Percentiles rank a stretch among this genome's conserved stretches.
Evolutionary conservation across 1,284 basidiomycete species (phyloP).

Genomic region (Sanguinoderma infundibulare): DNA sequence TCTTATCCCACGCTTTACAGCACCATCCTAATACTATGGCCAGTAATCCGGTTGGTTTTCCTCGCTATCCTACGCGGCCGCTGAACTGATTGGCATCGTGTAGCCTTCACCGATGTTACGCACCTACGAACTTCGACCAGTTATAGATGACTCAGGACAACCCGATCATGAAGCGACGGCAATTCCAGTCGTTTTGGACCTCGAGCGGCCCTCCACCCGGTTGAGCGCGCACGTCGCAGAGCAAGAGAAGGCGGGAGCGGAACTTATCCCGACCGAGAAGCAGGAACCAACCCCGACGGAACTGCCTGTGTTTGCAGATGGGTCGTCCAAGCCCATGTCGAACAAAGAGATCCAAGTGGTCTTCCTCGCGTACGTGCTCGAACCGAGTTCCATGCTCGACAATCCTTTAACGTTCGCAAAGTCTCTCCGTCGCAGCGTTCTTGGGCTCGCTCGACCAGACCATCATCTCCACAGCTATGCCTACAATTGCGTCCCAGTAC

Average conservation of each 20-base stretch:
- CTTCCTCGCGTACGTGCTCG: slow-evolving; percentile 7
- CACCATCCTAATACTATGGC: no score
- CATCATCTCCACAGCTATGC: slow-evolving; percentile 18
- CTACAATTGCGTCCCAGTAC: slow-evolving; percentile 15
- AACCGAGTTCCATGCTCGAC: no score
- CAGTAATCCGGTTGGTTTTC: no score
- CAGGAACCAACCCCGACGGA: not conserved
- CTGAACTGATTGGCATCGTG: no score
- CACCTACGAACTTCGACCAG: no score
- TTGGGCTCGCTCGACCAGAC: slow-evolving; percentile 18
- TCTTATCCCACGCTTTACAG: no score
- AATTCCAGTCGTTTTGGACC: not conserved
- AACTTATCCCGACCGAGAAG: not conserved
- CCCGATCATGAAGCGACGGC: not conserved
- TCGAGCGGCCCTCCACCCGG: not conserved
- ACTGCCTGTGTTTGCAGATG: no score
- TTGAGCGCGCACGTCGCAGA: not conserved
- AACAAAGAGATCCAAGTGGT: slow-evolving; percentile 8
- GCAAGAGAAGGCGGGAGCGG: not conserved
- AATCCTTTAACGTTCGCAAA: not conserved
- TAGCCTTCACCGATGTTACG: no score
- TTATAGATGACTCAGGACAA: no score
- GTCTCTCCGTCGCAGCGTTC: slow-evolving; percentile 15
- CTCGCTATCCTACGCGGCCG: no score
- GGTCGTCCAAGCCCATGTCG: not conserved